Percentiles rank a stretch among this genome's conserved stretches.
phyloP scores from a whole-genome alignment of 805 yeast species.

The Saccharomycopsis microspora region DNA sequence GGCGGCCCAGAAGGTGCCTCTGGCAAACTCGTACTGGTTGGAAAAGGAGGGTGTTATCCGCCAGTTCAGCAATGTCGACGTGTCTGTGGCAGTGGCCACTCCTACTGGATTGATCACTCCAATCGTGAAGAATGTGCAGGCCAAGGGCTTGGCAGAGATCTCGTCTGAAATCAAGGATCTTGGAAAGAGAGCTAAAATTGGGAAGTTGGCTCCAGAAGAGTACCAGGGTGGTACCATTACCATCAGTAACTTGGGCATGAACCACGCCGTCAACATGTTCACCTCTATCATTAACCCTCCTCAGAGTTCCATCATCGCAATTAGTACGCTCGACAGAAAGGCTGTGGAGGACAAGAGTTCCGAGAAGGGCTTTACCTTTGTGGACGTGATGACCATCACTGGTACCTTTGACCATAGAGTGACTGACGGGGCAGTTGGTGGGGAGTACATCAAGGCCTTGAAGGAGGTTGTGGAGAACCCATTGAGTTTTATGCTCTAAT shows the following conservation, averaged over 20 bases:
- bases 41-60: conserved; percentile 84
- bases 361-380: conserved; percentile 87
- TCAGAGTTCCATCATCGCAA: conserved; percentile 86
- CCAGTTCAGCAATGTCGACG: conserved; percentile 85
- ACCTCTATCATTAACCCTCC: conserved; percentile 98
- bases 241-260: conserved; percentile 98
- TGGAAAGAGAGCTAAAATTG: conserved; percentile 92
- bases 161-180: conserved; percentile 81
- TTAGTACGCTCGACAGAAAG: conserved; percentile 85
- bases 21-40: conserved; percentile 89
- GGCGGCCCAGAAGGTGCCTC: conserved; percentile 86
- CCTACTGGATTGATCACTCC: conserved; percentile 97
- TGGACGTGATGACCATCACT: conserved; percentile 81
- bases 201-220: conserved; percentile 90
- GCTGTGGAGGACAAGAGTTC: conserved; percentile 88
- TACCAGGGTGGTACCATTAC: conserved; percentile 99
- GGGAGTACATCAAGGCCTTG: conserved; percentile 89
- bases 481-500: conserved; percentile 75
- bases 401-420: conserved; percentile 98
- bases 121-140: conserved; percentile 78
- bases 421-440: conserved; percentile 96
- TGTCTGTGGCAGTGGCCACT: conserved; percentile 97
- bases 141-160: conserved; percentile 76
- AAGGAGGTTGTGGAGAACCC: conserved; percentile 93
- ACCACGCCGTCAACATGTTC: conserved; percentile 82